Evolutionary conservation across 2,329 filamentous ascomycete genomes (phyloP).

Genomic region (Aureobasidium sp.): DNA sequence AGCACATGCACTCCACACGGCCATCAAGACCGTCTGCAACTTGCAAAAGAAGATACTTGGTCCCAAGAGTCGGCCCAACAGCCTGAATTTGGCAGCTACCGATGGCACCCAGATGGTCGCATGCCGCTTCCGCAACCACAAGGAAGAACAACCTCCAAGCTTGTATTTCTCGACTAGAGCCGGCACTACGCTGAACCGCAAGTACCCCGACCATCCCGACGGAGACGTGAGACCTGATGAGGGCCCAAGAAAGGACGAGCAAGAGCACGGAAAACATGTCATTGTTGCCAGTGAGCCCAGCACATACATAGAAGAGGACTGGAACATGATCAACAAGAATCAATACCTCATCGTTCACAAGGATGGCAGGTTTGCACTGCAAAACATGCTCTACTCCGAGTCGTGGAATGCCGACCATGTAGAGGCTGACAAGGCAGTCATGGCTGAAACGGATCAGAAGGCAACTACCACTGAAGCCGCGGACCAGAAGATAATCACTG

Average conservation of each 20-base stretch:
- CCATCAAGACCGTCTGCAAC: slow-evolving; percentile 35
- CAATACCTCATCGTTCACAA: slow-evolving; percentile 33
- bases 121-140: slow-evolving; percentile 45
- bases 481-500: not conserved
- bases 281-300: slow-evolving; percentile 47
- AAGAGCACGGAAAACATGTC: slow-evolving; percentile 41
- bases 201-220: slow-evolving; percentile 42
- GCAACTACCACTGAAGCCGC: slow-evolving; percentile 19
- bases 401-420: slow-evolving; percentile 32
- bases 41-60: slow-evolving; percentile 40
- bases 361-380: slow-evolving; percentile 26
- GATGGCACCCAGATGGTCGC: slow-evolving; percentile 43
- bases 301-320: slow-evolving; percentile 44
- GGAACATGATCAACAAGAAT: slow-evolving; percentile 43
- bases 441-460: not conserved
- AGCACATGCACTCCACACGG: slow-evolving; percentile 33
- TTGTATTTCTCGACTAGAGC: slow-evolving; percentile 43
- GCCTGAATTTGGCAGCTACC: slow-evolving; percentile 44
- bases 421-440: not conserved
- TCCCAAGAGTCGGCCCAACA: slow-evolving; percentile 35
- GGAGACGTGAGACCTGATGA: slow-evolving; percentile 27
- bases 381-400: slow-evolving; percentile 26
- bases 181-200: slow-evolving; percentile 44
- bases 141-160: slow-evolving; percentile 41
- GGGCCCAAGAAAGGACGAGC: slow-evolving; percentile 27